These are phyloP conservation scores for Fonsecaea nubica DNA, from an alignment of 2,329 filamentous ascomycete genomes.

Conservation along the genomic window DNA sequence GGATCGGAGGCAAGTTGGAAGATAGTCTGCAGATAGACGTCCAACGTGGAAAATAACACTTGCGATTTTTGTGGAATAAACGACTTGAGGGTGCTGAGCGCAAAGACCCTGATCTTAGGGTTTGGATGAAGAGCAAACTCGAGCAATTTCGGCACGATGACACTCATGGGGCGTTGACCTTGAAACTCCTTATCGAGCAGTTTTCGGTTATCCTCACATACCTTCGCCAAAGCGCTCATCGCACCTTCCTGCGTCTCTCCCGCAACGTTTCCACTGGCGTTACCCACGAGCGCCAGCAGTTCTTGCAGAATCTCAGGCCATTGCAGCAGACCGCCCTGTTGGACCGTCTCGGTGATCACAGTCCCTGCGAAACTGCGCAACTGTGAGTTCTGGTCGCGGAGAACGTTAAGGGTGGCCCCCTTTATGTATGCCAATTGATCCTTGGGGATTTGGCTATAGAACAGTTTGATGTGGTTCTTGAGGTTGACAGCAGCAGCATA, in stretches of 20 bases:
- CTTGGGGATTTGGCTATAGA: constrained; percentile 77
- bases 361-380: constrained; percentile 90
- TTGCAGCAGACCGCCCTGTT: constrained; percentile 79
- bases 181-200: constrained; percentile 85
- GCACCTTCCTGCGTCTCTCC: constrained; percentile 84
- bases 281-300: constrained; percentile 77
- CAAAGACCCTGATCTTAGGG: constrained; percentile 77
- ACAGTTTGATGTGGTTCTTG: constrained; percentile 85
- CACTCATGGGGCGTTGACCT: constrained; percentile 83
- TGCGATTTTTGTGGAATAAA: constrained; percentile 87
- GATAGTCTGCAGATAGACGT: constrained; percentile 79
- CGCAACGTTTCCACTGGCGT: constrained; percentile 71
- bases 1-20: constrained; percentile 80
- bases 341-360: constrained; percentile 90
- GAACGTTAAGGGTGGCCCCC: constrained; percentile 74
- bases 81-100: constrained; percentile 85
- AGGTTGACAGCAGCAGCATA: constrained; percentile 91
- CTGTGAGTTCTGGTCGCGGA: constrained; percentile 81
- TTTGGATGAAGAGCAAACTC: constrained; percentile 80
- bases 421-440: constrained; percentile 78
- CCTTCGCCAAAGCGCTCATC: constrained; percentile 90
- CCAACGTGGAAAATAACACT: constrained; percentile 79
- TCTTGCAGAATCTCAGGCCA: constrained; percentile 92
- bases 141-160: constrained; percentile 88
- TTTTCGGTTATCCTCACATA: constrained; percentile 94